phyloP scores from a whole-genome alignment of 441 rosid genomes.

The Isatis lusitanica region DNA sequence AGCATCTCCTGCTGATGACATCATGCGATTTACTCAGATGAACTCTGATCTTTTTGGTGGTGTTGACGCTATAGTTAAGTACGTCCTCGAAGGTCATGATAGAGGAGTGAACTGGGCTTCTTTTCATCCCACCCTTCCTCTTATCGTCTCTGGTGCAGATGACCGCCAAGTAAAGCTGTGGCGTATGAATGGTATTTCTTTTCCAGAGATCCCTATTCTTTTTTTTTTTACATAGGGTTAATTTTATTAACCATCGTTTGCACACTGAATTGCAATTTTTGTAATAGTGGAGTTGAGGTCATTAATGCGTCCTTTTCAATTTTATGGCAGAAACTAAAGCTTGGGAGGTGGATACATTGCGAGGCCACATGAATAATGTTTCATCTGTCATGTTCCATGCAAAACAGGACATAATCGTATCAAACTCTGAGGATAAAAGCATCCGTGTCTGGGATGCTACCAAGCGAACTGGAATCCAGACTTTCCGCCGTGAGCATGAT shows the following conservation, averaged over 20 bases:
- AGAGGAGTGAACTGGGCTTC: conserved; percentile 97
- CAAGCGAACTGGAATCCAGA: conserved; percentile 82
- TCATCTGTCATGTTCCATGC: conserved; percentile 92
- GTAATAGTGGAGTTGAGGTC: not conserved
- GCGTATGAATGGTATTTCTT: conserved; percentile 78
- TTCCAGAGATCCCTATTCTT: not conserved
- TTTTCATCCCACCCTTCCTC: conserved; percentile 86
- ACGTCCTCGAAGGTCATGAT: conserved; percentile 92
- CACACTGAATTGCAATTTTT: not conserved
- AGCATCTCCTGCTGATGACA: conserved; percentile 87
- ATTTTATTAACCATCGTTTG: not conserved
- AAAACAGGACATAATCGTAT: conserved; percentile 84
- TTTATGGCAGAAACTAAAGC: conserved; percentile 82
- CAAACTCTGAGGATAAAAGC: conserved; percentile 90
- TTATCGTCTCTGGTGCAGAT: conserved; percentile 92
- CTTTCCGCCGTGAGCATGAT: conserved; percentile 91
- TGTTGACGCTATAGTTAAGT: conserved; percentile 85
- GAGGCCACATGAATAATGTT: conserved; percentile 91
- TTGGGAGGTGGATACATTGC: conserved; percentile 92
- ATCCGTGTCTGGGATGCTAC: conserved; percentile 95
- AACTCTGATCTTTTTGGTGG: conserved; percentile 88
- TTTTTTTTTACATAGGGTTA: not conserved
- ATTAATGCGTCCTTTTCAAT: not conserved
- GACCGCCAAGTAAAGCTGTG: conserved; percentile 90
- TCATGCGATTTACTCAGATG: conserved; percentile 79